phyloP scores from a whole-genome alignment of 164 flowering plant species.

The Amborella trichopoda region DNA sequence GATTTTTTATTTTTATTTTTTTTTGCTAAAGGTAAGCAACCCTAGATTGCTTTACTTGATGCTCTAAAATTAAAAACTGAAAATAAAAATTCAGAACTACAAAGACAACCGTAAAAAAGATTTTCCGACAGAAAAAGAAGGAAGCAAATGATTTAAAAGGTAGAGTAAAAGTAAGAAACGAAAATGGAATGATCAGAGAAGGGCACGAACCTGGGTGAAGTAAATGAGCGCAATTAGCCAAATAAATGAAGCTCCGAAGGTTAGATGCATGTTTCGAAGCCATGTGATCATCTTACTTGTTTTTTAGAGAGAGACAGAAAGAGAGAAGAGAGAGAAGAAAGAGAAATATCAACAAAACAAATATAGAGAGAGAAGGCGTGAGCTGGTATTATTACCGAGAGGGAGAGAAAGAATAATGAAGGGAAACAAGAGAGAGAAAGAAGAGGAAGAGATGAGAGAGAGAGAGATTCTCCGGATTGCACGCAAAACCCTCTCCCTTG shows the following conservation, averaged over 20 bases:
- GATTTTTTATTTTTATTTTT: too few species aligned
- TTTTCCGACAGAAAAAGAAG: neutral
- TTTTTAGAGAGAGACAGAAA: too few species aligned
- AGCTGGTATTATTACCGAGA: too few species aligned
- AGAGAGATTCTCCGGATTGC: too few species aligned
- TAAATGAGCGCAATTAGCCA: slow-evolving; percentile 81
- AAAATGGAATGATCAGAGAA: neutral
- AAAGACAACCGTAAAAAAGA: neutral
- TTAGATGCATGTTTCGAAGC: slow-evolving; percentile 29
- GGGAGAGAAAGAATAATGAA: too few species aligned
- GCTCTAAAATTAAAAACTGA: neutral
- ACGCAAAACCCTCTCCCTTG: too few species aligned
- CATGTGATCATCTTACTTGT: slow-evolving; percentile 69
- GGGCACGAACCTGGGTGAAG: slow-evolving; percentile 64
- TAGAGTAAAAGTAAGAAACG: neutral
- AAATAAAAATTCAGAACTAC: neutral
- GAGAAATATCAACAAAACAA: too few species aligned
- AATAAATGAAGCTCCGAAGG: slow-evolving; percentile 64
- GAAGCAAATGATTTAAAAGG: neutral
- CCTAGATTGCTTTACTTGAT: neutral
- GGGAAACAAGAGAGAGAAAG: too few species aligned
- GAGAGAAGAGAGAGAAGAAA: too few species aligned
- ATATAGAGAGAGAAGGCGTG: too few species aligned
- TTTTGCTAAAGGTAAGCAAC: too few species aligned
- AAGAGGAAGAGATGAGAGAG: too few species aligned